A percentile compares a stretch with the other conserved stretches of the same genome.
Evolutionary conservation across 2,329 filamentous ascomycete genomes (phyloP).

Genomic region (Delphinella strobiligena): DNA sequence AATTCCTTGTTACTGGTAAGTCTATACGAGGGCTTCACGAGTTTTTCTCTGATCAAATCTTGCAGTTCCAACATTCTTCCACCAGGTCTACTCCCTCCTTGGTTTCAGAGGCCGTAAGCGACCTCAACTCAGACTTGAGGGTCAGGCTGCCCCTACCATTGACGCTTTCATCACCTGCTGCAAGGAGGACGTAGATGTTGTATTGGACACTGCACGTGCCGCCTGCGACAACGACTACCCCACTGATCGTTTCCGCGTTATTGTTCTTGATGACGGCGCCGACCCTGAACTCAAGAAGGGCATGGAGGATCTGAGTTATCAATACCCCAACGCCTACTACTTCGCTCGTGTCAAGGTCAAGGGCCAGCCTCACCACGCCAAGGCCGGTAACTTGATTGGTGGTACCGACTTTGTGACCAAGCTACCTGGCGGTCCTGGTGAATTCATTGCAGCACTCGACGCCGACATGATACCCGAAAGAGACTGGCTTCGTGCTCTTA

Average conservation of each 20-base stretch:
- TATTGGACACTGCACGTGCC: slow-evolving; percentile 28
- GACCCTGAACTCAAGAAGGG: slow-evolving; percentile 22
- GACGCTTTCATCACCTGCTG: slow-evolving; percentile 34
- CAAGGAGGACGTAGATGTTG: slow-evolving; percentile 29
- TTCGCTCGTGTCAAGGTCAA: slow-evolving; percentile 30
- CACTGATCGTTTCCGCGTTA: slow-evolving; percentile 22
- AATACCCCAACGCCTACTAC: slow-evolving; percentile 30
- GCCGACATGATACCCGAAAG: slow-evolving; percentile 57
- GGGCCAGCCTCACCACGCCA: slow-evolving; percentile 35
- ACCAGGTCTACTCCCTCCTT: slow-evolving; percentile 54
- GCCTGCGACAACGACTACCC: slow-evolving; percentile 30
- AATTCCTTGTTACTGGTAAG: slow-evolving; percentile 7
- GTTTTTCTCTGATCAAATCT: neutral
- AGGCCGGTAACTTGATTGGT: slow-evolving; percentile 53
- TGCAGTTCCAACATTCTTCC: slow-evolving; percentile 67
- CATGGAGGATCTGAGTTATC: slow-evolving; percentile 22
- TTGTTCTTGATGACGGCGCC: slow-evolving; percentile 29
- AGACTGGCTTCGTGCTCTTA: slow-evolving; percentile 45
- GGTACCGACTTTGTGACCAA: slow-evolving; percentile 23
- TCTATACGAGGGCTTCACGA: neutral
- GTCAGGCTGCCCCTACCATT: slow-evolving; percentile 25
- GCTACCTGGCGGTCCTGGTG: slow-evolving; percentile 12
- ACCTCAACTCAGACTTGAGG: slow-evolving; percentile 9
- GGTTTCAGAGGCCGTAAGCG: slow-evolving; percentile 8
- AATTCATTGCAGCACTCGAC: slow-evolving; percentile 47